A percentile compares a stretch with the other conserved stretches of the same genome.
Conservation (phyloP, 2,329 filamentous ascomycete genomes). For the Chrysoporthe deuterocubensis region DNA sequence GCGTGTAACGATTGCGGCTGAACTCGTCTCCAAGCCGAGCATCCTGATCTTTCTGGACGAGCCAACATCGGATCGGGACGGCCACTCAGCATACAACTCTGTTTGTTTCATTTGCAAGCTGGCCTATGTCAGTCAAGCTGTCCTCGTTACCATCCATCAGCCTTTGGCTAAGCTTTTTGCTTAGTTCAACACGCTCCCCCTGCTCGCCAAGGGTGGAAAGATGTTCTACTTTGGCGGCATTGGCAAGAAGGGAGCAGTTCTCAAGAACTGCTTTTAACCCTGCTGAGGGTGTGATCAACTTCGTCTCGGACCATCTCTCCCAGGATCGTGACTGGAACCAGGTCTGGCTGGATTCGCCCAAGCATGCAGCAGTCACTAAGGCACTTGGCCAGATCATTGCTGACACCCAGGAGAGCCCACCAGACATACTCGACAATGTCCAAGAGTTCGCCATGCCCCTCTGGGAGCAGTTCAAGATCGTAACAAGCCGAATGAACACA, state of each 20-base stretch:
- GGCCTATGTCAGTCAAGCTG: constrained; percentile 61
- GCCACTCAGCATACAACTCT: constrained; percentile 63
- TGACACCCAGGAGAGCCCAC: not conserved
- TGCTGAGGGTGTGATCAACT: constrained; percentile 60
- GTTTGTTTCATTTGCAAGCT: constrained; percentile 65
- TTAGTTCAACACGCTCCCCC: constrained; percentile 59
- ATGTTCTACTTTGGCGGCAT: constrained; percentile 60
- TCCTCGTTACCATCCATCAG: constrained; percentile 65
- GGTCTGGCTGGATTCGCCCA: constrained; percentile 52
- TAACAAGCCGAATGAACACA: constrained; percentile 64
- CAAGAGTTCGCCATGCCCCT: constrained; percentile 68
- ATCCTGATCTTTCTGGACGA: constrained; percentile 66
- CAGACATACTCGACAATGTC: not conserved
- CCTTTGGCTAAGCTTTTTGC: constrained; percentile 61
- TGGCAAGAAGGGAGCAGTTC: constrained; percentile 50
- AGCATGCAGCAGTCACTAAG: constrained; percentile 37
- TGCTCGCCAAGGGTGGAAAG: constrained; percentile 57
- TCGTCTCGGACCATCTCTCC: constrained; percentile 56
- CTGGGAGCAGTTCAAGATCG: constrained; percentile 64
- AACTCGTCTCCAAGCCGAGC: constrained; percentile 53
- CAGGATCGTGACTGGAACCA: constrained; percentile 65
- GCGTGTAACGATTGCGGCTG: constrained; percentile 71
- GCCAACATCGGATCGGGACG: constrained; percentile 61
- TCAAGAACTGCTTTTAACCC: constrained; percentile 62
- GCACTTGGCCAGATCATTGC: constrained; percentile 47